Evolutionary conservation across 2,329 filamentous ascomycete species (phyloP), one percentile per base, ranked within the genome.

Genomic region (Neophaeococcomyces mojaviensis): DNA sequence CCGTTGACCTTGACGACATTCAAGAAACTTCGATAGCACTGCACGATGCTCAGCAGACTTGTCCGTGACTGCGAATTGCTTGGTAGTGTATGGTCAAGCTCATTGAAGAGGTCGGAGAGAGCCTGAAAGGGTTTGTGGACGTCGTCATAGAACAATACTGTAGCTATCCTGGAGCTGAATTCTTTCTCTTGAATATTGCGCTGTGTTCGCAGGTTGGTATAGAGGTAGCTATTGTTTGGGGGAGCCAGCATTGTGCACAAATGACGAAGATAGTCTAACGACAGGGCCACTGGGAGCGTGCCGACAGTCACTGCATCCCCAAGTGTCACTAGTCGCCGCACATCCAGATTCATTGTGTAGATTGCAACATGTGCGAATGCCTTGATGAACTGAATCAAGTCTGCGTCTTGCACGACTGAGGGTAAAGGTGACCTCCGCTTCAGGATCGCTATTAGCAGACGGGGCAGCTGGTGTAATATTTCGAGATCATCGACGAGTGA

Each of bases 81-180:
- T 22, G 41, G 41, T 10, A 44, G 20, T 15, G 22, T 44, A 18
- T 16, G 41, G 13, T 18, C 20, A 4, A 55, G 32, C 40, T 46
- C 49, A 18, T 46, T 22, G 18, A 55, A 37, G 7, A 56, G 37
- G 34, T 78, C 69, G 2, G 71, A 71, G 61, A 90, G 97, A 15
- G 94, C 87, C 56, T 95, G 81, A 64, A 82, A 98, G 38, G 79
- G 79, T 67, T 94, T 95, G 20, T 77, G 74, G 10, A 79, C 72
- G 60, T 94, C 81, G 62, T 96, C 86, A 22, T 89, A 95, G 61
- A 98, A 97, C 52, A 97, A 24, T 2, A 8, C 13, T 13, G 10
- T 8, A 13, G 41, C 33, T 16, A 32, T 24, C 15, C 18, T 31
- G 16, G 33, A 10, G 16, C 30, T 20, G 32, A 44, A 37, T 15